Percentiles rank a stretch among this genome's conserved stretches.
phyloP scores from a whole-genome alignment of 352 stramenopile genomes.

The Globisporangium perplexum region DNA sequence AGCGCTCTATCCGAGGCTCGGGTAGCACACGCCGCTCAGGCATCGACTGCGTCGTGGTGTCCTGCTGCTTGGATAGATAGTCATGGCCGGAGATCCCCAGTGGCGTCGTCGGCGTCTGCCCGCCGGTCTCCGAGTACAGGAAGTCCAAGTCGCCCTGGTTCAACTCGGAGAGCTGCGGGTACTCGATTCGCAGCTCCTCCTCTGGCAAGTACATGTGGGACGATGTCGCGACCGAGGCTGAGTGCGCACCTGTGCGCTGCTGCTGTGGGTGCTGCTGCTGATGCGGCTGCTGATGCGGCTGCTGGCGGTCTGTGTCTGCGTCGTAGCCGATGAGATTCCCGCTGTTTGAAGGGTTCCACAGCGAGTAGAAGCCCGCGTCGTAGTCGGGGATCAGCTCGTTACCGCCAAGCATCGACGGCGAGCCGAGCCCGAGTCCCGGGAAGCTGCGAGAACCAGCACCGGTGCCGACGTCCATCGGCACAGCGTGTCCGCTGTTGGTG shows the following conservation, averaged over 20 bases:
- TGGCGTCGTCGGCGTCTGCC: conserved; percentile 39
- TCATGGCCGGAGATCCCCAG: conserved; percentile 18
- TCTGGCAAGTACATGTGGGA: conserved; percentile 37
- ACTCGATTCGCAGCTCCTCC: conserved; percentile 74
- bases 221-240: background rate
- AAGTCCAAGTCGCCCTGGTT: conserved; percentile 75
- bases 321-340: conserved; percentile 49
- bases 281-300: conserved; percentile 7
- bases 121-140: conserved; percentile 51
- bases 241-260: conserved; percentile 1
- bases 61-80: conserved; percentile 24
- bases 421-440: conserved; percentile 11
- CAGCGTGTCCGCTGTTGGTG: background rate
- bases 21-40: conserved; percentile 1
- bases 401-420: conserved; percentile 46
- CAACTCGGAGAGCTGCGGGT: conserved; percentile 54
- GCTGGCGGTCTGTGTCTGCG: conserved; percentile 25
- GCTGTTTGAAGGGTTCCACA: conserved; percentile 48
- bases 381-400: conserved; percentile 65
- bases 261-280: conserved; percentile 2
- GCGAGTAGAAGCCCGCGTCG: conserved; percentile 59
- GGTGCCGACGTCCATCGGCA: conserved; percentile 12
- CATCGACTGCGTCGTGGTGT: conserved; percentile 7
- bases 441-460: conserved; percentile 7
- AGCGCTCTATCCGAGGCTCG: conserved; percentile 40